phyloP scores from a whole-genome alignment of 2,329 filamentous ascomycete genomes.

The Scortechinia acanthostroma region DNA sequence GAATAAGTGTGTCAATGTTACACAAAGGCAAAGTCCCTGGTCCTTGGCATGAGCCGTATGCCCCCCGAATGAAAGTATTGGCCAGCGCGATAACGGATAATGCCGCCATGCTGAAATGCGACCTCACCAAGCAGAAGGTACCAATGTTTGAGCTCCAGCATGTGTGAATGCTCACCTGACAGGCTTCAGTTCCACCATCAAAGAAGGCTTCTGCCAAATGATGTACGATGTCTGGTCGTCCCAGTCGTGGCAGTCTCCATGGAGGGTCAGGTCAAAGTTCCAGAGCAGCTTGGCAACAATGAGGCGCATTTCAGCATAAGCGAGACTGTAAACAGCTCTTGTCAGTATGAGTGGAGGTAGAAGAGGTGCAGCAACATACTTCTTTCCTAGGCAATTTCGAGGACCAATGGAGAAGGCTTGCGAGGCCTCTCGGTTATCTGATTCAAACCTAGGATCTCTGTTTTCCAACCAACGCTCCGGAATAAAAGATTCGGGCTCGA shows the following conservation, averaged over 20 bases:
- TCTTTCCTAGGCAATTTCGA: not conserved
- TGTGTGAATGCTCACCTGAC: no score
- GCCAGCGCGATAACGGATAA: no score
- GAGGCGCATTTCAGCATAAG: conserved; percentile 1
- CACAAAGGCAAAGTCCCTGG: no score
- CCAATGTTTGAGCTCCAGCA: no score
- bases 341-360: not conserved
- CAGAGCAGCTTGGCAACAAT: not conserved
- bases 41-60: no score
- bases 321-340: not conserved
- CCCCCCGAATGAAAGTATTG: no score
- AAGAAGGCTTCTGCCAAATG: not conserved
- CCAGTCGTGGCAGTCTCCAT: not conserved
- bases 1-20: no score
- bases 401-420: not conserved
- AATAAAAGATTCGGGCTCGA: not conserved
- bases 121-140: no score
- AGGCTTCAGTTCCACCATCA: not conserved
- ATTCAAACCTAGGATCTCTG: not conserved
- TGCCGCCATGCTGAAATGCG: no score
- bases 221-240: not conserved
- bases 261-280: not conserved
- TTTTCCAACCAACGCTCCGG: not conserved
- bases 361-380: not conserved
- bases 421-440: not conserved